Evolutionary conservation across 2,329 filamentous ascomycete genomes (phyloP).

Genomic region (Botryotinia globosa): DNA sequence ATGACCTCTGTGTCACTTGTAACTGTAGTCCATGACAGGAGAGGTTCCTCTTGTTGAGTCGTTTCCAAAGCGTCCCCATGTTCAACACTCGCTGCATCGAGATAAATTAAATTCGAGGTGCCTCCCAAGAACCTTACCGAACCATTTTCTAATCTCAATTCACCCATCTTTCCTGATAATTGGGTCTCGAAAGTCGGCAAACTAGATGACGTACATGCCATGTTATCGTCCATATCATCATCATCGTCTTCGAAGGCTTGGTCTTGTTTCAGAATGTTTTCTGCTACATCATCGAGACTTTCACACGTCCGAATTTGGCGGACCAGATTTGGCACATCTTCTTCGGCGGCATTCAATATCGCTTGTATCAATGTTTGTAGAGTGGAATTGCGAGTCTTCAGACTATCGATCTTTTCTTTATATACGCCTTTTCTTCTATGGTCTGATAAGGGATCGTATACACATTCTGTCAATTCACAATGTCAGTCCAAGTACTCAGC

Average conservation of each 20-base stretch:
- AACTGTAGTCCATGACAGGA: constrained; percentile 84
- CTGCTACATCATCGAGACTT: constrained; percentile 41
- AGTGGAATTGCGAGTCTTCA: constrained; percentile 83
- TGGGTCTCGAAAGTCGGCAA: constrained; percentile 63
- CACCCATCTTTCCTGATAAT: constrained; percentile 88
- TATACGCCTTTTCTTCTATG: constrained; percentile 96
- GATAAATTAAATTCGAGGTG: constrained; percentile 87
- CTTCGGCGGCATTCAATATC: constrained; percentile 85
- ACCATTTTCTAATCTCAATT: constrained; percentile 82
- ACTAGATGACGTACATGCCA: constrained; percentile 43
- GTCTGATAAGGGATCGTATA: constrained; percentile 95
- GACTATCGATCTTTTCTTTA: constrained; percentile 84
- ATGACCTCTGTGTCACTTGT: constrained; percentile 77
- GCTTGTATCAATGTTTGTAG: constrained; percentile 91
- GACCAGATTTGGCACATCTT: constrained; percentile 79
- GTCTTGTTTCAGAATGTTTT: constrained; percentile 37
- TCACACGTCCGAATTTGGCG: constrained; percentile 85
- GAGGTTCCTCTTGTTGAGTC: constrained; percentile 53
- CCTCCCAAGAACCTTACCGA: constrained; percentile 89
- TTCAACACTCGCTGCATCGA: constrained; percentile 51
- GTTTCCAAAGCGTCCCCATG: constrained; percentile 35
- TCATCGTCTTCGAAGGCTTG: constrained; percentile 39
- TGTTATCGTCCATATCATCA: constrained; percentile 44
- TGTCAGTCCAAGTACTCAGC: constrained; percentile 12
- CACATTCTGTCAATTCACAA: constrained; percentile 55